Base-by-base conservation (phyloP, 805 yeast species). In the Wickerhamomyces chaumierensis region DNA sequence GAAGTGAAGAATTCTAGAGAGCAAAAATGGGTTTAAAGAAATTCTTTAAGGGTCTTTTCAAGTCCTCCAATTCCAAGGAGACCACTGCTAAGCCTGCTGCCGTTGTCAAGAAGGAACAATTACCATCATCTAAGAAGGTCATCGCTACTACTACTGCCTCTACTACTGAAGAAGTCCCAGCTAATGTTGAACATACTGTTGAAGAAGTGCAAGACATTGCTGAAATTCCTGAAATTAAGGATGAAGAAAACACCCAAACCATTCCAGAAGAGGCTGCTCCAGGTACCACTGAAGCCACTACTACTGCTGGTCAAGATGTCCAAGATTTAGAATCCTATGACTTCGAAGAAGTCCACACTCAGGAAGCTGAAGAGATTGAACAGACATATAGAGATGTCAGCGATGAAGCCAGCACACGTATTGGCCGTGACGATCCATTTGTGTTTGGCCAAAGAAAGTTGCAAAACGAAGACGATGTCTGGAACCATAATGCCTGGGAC, bases 401-500 rank as follows among this genome's bases (percentile, higher is more conserved):
- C 16, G 48, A 49, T 25, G 53, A 48, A 33, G 47, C 48, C 2
- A 53, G 55, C 39, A 63, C 81, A 3, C 61, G 90, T 40, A 66
- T 81, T 31, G 90, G 95, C 2, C 80, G 90, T 44, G 96, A 88
- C 49, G 67, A 75, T 28, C 98, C 98, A 5, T 90, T 86, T 58
- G 80, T 78, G 17, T 92, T 92, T 61, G 98, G 98, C 11, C 94
- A 86, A 56, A 67, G 98, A 40, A 75, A 62, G 46, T 64, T 92
- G 41, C 71, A 71, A 3, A 73, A 78, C 35, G 81, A 78, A 14
- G 77, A 80, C 4, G 87, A 86, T 21, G 95, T 92, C 1, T 92
- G 94, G 78, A 71, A 73, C 42, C 94, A 82, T 55, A 92, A 92
- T 56, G 98, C 98, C 0, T 68, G 76, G 82, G 98, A 92, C 57